Percentiles rank a stretch among this genome's conserved stretches.
These are phyloP conservation scores for Aspergillus sp. DNA, from an alignment of 2,329 filamentous ascomycete species.

Conservation along the genomic window DNA sequence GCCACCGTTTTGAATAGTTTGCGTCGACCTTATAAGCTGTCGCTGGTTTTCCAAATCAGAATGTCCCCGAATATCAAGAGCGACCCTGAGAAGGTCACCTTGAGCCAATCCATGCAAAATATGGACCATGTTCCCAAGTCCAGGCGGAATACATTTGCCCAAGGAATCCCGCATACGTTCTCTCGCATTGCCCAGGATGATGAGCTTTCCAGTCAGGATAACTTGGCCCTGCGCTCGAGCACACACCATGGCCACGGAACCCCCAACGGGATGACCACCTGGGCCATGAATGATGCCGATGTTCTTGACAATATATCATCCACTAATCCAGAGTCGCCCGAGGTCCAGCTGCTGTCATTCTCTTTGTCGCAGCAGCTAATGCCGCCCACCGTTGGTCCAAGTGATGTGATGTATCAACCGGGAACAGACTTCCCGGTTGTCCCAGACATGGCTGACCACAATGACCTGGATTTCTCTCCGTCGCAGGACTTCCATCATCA, in stretches of 20 bases:
- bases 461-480: conserved; percentile 27
- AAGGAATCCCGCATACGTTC: conserved; percentile 30
- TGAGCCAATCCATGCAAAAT: conserved; percentile 23
- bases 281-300: conserved; percentile 31
- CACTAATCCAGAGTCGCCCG: conserved; percentile 30
- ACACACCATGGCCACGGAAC: conserved; percentile 25
- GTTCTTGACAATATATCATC: conserved; percentile 29
- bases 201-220: conserved; percentile 34
- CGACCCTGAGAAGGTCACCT: conserved; percentile 28
- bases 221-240: conserved; percentile 33
- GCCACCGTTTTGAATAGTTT: conserved; percentile 20
- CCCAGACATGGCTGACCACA: conserved; percentile 27
- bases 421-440: conserved; percentile 31
- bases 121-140: conserved; percentile 26
- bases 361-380: conserved; percentile 33
- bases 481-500: conserved; percentile 29
- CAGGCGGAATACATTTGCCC: conserved; percentile 27
- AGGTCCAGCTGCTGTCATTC: conserved; percentile 35
- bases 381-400: conserved; percentile 28
- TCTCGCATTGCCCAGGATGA: conserved; percentile 34
- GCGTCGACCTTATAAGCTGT: conserved; percentile 8
- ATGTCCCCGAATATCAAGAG: conserved; percentile 32
- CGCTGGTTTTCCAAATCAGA: conserved; percentile 16
- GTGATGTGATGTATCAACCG: conserved; percentile 30
- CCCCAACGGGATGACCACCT: conserved; percentile 29